Percentiles rank a stretch among this genome's conserved stretches.
Conservation (phyloP, 2,329 filamentous ascomycete species). For the Lizonia empirigonia region DNA sequence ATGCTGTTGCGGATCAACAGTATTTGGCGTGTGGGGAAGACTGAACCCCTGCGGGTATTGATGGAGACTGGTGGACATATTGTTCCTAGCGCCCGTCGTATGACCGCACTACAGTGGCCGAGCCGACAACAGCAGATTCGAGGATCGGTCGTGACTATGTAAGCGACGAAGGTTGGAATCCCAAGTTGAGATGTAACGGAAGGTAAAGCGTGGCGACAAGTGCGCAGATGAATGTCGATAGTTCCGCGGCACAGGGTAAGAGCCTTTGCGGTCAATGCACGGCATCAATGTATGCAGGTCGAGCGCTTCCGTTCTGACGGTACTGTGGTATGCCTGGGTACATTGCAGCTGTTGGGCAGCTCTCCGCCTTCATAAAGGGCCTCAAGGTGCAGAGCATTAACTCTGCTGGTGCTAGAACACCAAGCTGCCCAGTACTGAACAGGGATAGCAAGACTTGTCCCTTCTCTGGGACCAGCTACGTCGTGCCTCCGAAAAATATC, state of each 20-base stretch:
- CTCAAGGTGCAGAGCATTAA: conserved; percentile 45
- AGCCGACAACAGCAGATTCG: conserved; percentile 23
- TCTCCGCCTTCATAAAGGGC: conserved; percentile 35
- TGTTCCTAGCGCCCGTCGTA: conserved; percentile 41
- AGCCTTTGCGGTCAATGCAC: conserved; percentile 36
- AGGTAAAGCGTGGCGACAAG: conserved; percentile 12
- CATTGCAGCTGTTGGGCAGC: conserved; percentile 45
- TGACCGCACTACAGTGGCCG: conserved; percentile 39
- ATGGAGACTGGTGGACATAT: conserved; percentile 49
- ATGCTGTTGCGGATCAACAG: conserved; percentile 61
- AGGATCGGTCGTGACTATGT: conserved; percentile 15
- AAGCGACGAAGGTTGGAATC: conserved; percentile 4
- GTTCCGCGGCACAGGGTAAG: conserved; percentile 33
- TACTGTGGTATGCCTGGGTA: conserved; percentile 44
- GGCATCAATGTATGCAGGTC: conserved; percentile 39
- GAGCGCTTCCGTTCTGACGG: conserved; percentile 34
- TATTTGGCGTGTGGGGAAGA: conserved; percentile 58
- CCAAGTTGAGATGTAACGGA: conserved; percentile 2
- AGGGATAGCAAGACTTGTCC: conserved; percentile 38
- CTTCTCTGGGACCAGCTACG: conserved; percentile 43
- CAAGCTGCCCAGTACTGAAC: conserved; percentile 44
- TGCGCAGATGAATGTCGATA: conserved; percentile 24
- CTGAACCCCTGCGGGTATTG: conserved; percentile 46
- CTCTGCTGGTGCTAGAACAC: conserved; percentile 36
- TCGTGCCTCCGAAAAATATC: conserved; percentile 43